Evolutionary conservation across 1,284 basidiomycete species (phyloP).

Genomic region (Thelephora terrestris): DNA sequence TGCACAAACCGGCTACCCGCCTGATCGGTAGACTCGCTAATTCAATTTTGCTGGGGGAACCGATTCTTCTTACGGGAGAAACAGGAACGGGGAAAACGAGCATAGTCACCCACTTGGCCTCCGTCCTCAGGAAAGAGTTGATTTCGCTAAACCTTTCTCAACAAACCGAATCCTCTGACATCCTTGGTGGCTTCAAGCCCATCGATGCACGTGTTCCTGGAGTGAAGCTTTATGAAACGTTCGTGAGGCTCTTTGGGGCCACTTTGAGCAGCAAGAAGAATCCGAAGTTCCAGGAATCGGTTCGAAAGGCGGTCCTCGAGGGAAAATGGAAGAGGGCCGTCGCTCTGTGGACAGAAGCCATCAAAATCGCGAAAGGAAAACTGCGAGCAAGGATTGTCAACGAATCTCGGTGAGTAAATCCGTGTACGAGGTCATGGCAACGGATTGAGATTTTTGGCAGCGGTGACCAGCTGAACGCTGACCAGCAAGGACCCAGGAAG

Average conservation of each 20-base stretch:
- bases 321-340: conserved; percentile 83
- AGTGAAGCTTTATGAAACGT: conserved; percentile 64
- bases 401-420: conserved; percentile 13
- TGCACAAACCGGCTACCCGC: conserved; percentile 80
- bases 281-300: conserved; percentile 76
- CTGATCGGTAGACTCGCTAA: conserved; percentile 80
- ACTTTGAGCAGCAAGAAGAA: conserved; percentile 93
- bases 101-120: conserved; percentile 80
- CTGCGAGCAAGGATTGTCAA: conserved; percentile 36
- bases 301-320: conserved; percentile 75
- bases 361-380: conserved; percentile 56
- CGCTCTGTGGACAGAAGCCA: conserved; percentile 78
- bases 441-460: neutral
- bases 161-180: conserved; percentile 92
- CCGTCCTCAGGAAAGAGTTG: conserved; percentile 68
- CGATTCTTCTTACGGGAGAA: conserved; percentile 90
- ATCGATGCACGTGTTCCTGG: conserved; percentile 81
- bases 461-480: neutral
- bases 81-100: conserved; percentile 99
- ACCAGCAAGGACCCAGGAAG: conserved; percentile 47
- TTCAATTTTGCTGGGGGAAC: conserved; percentile 69
- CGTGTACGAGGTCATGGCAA: conserved; percentile 1
- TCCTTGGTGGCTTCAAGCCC: conserved; percentile 94
- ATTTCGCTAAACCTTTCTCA: conserved; percentile 92
- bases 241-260: conserved; percentile 75